Base-by-base conservation (phyloP, 148 eudicot species). In the Heliamphora exappendiculata region DNA sequence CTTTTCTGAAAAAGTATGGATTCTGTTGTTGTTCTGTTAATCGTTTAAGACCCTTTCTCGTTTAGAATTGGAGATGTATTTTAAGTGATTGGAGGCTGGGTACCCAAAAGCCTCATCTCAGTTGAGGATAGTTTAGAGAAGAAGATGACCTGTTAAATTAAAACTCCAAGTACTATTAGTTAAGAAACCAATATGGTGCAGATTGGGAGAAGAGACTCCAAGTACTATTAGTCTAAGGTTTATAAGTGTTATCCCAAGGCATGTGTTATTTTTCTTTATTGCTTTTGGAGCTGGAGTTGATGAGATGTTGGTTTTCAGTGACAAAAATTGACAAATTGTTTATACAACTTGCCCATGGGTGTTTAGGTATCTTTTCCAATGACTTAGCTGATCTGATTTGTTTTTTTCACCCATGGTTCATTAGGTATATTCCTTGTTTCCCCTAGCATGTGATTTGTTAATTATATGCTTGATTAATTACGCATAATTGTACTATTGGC, bases 341-440 rank as follows among this genome's bases (percentile, higher is more conserved):
- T 98, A 96, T 84, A 96, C 99, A 78, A 96, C 99, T 78, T 96
- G 99, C 80, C 98, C 98, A 59, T 96, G 99, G 99, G 99, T 93
- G 28, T 78, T 89, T 20, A 96, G 94, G 99, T 94, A 87, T 54
- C 8, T 57, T 67, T 75, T 34, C 22, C 7, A 37, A 24, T 31
- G 60, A 33, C 76, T 73, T 26, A 67, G 69, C n/a, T n/a, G n/a
- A 62, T 37, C 59, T 83, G 50, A 29, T 41, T 26, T 82, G 57
- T 45, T 63, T 75, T 72, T n/a, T 45, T 20, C 41, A 28, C 41
- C 2, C n/a, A 11, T 36, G 13, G 17, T 41, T 44, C 64, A 42
- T 37, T 75, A 14, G 37, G 22, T 49, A 20, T 74, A 50, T 33
- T 44, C n/a, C 14, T 12, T 53, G 34, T 71, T 26, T 34, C n/a